Evolutionary conservation across 345 rosid genomes (phyloP).

Genomic region (Fremontodendron californicum): DNA sequence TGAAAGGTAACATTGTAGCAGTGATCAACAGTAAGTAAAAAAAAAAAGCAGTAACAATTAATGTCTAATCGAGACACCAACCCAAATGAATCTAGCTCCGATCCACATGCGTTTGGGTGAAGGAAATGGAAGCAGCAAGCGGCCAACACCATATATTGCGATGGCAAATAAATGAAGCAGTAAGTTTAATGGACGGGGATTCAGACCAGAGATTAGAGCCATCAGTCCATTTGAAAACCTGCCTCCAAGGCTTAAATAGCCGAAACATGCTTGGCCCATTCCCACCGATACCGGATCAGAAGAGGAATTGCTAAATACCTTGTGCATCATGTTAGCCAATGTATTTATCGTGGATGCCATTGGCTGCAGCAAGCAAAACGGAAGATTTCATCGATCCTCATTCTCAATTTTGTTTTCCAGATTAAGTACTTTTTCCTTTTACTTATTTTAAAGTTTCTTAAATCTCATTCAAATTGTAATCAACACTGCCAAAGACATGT

Average conservation of each 20-base stretch:
- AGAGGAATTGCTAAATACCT: background rate
- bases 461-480: background rate
- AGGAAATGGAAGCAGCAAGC: constrained; percentile 32
- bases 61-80: background rate
- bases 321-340: background rate
- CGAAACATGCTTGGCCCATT: constrained; percentile 30
- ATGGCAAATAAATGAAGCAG: constrained; percentile 32
- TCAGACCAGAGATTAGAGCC: constrained; percentile 30
- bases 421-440: no score
- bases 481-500: background rate
- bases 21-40: background rate
- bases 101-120: constrained; percentile 27
- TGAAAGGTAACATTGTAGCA: background rate
- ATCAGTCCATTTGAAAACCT: constrained; percentile 24
- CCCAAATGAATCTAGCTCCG: constrained; percentile 29
- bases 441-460: no score
- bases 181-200: constrained; percentile 29
- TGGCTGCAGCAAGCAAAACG: background rate
- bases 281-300: background rate
- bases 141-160: constrained; percentile 26
- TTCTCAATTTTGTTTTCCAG: no score
- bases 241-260: constrained; percentile 36
- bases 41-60: background rate
- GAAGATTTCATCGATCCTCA: background rate
- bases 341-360: background rate